These are phyloP conservation scores for Psilocybe sp. DNA, from an alignment of 768 basidiomycete species.

Conservation along the genomic window DNA sequence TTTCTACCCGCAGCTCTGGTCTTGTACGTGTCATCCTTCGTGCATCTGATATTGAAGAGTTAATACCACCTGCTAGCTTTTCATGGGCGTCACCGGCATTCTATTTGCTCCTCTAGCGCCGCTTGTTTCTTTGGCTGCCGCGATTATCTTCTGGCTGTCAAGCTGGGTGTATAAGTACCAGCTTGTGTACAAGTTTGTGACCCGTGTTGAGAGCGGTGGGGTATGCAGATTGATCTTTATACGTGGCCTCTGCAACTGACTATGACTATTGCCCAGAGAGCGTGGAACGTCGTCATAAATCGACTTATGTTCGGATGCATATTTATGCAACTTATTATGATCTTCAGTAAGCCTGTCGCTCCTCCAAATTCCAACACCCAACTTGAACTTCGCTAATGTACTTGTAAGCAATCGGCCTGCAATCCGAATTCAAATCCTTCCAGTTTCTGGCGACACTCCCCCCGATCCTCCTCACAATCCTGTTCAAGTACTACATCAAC, in stretches of 20 bases:
- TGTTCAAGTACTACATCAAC: conserved; percentile 73
- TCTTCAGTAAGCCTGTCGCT: conserved; percentile 63
- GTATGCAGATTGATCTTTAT: conserved; percentile 34
- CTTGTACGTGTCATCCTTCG: conserved; percentile 19
- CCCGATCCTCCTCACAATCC: conserved; percentile 59
- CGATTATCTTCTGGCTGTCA: conserved; percentile 69
- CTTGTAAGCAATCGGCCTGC: conserved; percentile 63
- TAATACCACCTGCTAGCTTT: conserved; percentile 41
- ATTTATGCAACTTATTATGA: conserved; percentile 74
- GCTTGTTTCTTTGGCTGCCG: conserved; percentile 67
- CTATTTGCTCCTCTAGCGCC: conserved; percentile 87
- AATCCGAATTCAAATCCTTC: conserved; percentile 54
- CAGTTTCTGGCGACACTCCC: conserved; percentile 69
- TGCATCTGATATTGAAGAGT: background rate
- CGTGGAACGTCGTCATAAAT: conserved; percentile 82
- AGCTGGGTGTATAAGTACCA: conserved; percentile 84
- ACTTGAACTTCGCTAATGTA: background rate
- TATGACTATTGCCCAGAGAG: conserved; percentile 39
- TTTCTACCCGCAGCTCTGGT: conserved; percentile 19
- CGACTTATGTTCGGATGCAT: conserved; percentile 62
- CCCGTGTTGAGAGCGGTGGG: conserved; percentile 80
- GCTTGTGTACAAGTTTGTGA: conserved; percentile 78
- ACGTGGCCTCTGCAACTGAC: background rate
- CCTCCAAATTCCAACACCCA: conserved; percentile 1
- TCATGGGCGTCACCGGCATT: conserved; percentile 72